A percentile compares a stretch with the other conserved stretches of the same genome.
phyloP scores from a whole-genome alignment of 2,329 filamentous ascomycete genomes.

The Ambrosiella beaveri region DNA sequence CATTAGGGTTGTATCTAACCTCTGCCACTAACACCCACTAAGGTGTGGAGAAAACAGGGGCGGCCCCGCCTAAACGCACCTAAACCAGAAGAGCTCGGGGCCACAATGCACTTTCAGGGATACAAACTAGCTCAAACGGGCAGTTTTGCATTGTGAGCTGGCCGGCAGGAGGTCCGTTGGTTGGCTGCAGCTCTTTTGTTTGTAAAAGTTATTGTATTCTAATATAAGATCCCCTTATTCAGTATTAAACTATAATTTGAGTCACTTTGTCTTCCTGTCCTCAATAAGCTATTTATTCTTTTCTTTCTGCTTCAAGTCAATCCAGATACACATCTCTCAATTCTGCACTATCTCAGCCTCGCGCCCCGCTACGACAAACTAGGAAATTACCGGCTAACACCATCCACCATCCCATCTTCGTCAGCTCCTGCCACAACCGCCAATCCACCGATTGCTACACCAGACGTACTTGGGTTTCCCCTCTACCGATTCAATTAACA shows the following conservation, averaged over 20 bases:
- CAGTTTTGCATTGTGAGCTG: background rate
- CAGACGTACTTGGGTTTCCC: background rate
- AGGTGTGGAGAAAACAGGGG: too few relatives aligned
- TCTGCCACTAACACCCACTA: too few relatives aligned
- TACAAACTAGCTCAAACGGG: background rate
- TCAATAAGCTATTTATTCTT: too few relatives aligned
- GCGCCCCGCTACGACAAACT: background rate
- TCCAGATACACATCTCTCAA: background rate
- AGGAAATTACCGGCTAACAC: constrained; percentile 2
- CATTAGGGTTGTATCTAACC: too few relatives aligned
- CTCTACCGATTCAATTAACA: background rate
- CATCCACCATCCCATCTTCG: constrained; percentile 3
- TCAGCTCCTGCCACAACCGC: background rate
- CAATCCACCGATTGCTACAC: background rate
- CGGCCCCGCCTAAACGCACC: background rate
- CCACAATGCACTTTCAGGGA: background rate
- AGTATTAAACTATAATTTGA: background rate
- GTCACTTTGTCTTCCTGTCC: too few relatives aligned
- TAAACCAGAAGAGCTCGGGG: background rate
- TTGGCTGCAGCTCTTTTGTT: background rate
- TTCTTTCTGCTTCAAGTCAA: background rate
- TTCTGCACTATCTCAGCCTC: background rate
- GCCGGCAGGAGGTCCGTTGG: background rate
- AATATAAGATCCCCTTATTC: background rate
- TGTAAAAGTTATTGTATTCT: background rate